A percentile compares a stretch with the other conserved stretches of the same genome.
Conservation (phyloP, 805 yeast species). For the Ogataea naganishii region DNA sequence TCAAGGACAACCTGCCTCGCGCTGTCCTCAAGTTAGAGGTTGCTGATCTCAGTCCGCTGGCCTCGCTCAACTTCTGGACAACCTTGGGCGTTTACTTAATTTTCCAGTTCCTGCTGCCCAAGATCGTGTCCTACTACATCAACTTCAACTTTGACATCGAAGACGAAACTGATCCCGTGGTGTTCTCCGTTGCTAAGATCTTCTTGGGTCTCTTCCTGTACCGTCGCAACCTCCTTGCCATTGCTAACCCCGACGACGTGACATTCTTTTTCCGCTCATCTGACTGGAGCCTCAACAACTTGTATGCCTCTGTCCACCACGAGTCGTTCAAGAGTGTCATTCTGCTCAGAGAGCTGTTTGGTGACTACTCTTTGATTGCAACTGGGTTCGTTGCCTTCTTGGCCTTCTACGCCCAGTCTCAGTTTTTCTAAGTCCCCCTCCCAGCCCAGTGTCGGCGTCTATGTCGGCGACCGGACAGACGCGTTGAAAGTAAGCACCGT, state of each 20-base stretch:
- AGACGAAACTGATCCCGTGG: constrained; percentile 40
- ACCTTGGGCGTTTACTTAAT: constrained; percentile 32
- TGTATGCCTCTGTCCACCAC: constrained; percentile 11
- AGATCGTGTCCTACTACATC: constrained; percentile 37
- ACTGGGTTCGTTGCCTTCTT: constrained; percentile 36
- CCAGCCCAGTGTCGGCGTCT: too few relatives aligned
- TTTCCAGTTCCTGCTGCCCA: constrained; percentile 32
- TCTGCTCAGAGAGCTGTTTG: constrained; percentile 33
- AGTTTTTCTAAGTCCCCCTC: too few relatives aligned
- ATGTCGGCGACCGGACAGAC: too few relatives aligned
- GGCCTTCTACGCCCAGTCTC: constrained; percentile 41
- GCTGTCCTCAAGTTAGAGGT: constrained; percentile 14
- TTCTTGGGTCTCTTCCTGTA: constrained; percentile 29
- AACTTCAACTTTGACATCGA: constrained; percentile 46
- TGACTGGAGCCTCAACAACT: constrained; percentile 18
- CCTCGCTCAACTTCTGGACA: constrained; percentile 20
- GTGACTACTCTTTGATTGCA: constrained; percentile 36
- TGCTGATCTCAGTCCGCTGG: constrained; percentile 29
- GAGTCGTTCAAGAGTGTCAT: constrained; percentile 23
- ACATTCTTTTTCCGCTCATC: constrained; percentile 20
- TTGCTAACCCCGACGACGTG: constrained; percentile 20
- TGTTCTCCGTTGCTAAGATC: constrained; percentile 36
- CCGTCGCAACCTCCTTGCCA: constrained; percentile 16
- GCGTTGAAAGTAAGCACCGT: too few relatives aligned
- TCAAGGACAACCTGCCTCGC: constrained; percentile 17